These are phyloP conservation scores for Dendrothele bispora DNA, from an alignment of 768 basidiomycete genomes.

Conservation along the genomic window DNA sequence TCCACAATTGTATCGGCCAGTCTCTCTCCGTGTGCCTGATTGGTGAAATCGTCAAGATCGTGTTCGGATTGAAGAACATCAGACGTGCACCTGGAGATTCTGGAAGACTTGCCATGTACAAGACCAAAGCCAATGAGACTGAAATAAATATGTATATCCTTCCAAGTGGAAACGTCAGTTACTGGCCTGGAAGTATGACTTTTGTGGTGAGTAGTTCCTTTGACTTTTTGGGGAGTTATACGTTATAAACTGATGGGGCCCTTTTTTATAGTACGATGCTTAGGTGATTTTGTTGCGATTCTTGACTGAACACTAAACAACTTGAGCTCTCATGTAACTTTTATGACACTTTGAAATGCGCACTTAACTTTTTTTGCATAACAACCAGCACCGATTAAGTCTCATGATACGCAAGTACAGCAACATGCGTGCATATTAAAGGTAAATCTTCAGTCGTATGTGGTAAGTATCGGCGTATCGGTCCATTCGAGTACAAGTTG, in stretches of 20 bases:
- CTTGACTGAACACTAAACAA: no score
- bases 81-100: slow-evolving; percentile 39
- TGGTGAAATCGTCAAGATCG: slow-evolving; percentile 9
- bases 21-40: slow-evolving; percentile 8
- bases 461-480: no score
- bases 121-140: slow-evolving; percentile 27
- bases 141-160: slow-evolving; percentile 34
- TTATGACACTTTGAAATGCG: no score
- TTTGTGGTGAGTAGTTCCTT: slow-evolving; percentile 25
- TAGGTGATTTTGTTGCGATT: no score
- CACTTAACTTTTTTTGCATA: no score
- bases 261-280: neutral
- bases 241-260: neutral
- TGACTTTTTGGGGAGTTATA: neutral
- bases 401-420: no score
- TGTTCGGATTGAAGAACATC: slow-evolving; percentile 13
- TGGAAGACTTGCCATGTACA: slow-evolving; percentile 31
- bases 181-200: slow-evolving; percentile 39
- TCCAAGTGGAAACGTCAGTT: slow-evolving; percentile 31
- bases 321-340: no score
- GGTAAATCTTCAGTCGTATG: no score
- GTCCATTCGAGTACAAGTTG: no score
- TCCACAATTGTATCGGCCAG: slow-evolving; percentile 13
- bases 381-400: no score
- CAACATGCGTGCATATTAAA: no score